Base-by-base conservation (phyloP, 306 rosid genomes). In the Vigna unguiculata region DNA sequence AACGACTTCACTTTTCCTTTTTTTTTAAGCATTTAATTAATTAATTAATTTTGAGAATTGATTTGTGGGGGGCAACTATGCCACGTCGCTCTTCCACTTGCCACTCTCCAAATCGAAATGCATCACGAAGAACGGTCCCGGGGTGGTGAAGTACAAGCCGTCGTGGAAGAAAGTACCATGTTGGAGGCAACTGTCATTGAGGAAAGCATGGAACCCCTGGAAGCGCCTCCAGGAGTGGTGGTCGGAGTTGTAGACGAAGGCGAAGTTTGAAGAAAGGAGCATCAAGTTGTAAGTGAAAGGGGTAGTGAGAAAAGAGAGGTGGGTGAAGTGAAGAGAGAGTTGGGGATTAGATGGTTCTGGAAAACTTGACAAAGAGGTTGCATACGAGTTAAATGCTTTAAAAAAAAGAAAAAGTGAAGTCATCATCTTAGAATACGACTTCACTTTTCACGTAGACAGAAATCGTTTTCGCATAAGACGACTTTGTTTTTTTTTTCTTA, bases 71-170 rank as follows among this genome's bases (percentile, higher is more conserved):
- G 70, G 70, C 28, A 64, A 64, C n/a, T 38, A 30, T 10, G 30
- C 70, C 12, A 1, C 49, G 30, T 36, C 17, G 8, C 70, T 64
- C 70, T 64, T 17, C 70, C 70, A 64, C 13, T 64, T 11, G 3
- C 70, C 70, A 17, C 49, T 64, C 49, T 38, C 70, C 70, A 64
- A 64, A 19, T 64, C 49, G 1, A 64, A 38, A 64, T 32, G 49
- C 49, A 38, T 32, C 30, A 64, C 49, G 3, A 51, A 64, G 40
- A 64, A 64, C 17, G 70, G 70, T 11, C 38, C 70, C 4, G 70
- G 49, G 32, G 70, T 64, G 17, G 70, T 38, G 30, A 64, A 64
- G 20, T 64, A 64, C 49, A 64, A 4, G 0, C 49, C 70, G 30
- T 51, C 70, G 1, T 64, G n/a, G 20, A 64, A 38, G 49, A 38